Evolutionary conservation across 2,329 filamentous ascomycete species (phyloP).

Genomic region (Sporothrix humicola): DNA sequence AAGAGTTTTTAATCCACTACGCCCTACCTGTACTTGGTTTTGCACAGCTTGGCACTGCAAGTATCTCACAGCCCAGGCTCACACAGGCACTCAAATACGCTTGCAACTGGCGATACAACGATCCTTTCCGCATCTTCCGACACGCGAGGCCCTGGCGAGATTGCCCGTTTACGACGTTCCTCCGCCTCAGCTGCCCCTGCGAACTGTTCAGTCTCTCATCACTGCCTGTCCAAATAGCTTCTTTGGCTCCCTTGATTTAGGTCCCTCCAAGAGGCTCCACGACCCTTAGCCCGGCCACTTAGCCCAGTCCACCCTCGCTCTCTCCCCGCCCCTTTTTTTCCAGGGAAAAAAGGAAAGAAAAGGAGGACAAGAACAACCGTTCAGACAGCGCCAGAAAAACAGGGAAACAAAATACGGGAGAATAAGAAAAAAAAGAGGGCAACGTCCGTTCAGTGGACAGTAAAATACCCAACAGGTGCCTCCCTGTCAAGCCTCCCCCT

Average conservation of each 20-base stretch:
- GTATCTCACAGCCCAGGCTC: neutral
- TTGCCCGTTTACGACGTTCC: constrained; percentile 11
- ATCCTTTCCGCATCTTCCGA: constrained; percentile 29
- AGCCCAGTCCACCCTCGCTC: constrained; percentile 6
- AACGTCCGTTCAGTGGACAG: neutral
- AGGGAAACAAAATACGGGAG: neutral
- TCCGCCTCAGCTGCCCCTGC: neutral
- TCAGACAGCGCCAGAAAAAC: constrained; percentile 3
- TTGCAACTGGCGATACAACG: constrained; percentile 9
- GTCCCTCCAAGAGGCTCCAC: constrained; percentile 23
- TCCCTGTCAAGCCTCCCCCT: neutral
- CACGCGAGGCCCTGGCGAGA: constrained; percentile 23
- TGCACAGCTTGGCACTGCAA: constrained; percentile 16
- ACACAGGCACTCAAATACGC: neutral
- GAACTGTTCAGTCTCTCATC: neutral
- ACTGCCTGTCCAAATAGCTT: neutral
- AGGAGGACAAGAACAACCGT: neutral
- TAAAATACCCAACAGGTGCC: neutral
- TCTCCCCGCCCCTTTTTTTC: constrained; percentile 2
- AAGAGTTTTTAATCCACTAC: neutral
- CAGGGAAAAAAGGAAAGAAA: neutral
- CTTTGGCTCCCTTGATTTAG: constrained; percentile 16
- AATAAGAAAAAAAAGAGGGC: neutral
- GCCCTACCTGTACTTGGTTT: neutral
- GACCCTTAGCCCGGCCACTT: constrained; percentile 22